These are phyloP conservation scores for Harringtonia aguacate DNA, from an alignment of 2,329 filamentous ascomycete species.

Conservation along the genomic window DNA sequence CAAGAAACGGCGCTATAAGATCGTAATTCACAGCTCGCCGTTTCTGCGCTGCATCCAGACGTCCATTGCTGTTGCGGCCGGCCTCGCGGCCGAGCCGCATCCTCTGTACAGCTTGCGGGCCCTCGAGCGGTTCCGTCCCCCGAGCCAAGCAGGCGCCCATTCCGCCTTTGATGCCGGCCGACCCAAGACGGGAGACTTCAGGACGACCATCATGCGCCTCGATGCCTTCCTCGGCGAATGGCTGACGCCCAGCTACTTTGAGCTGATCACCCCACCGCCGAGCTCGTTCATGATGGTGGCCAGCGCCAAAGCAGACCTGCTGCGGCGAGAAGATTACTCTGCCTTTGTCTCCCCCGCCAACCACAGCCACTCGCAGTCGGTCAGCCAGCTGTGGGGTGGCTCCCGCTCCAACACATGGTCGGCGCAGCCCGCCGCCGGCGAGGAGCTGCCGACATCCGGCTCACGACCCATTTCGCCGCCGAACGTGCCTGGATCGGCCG, in stretches of 20 bases:
- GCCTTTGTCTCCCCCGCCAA: constrained; percentile 30
- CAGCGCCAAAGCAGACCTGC: constrained; percentile 75
- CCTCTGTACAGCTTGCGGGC: constrained; percentile 11
- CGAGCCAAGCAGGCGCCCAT: too few relatives aligned
- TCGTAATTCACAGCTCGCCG: constrained; percentile 88
- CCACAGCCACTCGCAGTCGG: constrained; percentile 16
- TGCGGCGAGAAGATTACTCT: constrained; percentile 62
- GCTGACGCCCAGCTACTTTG: constrained; percentile 88
- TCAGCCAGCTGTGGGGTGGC: constrained; percentile 28
- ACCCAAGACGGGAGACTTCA: neutral
- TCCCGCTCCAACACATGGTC: constrained; percentile 7
- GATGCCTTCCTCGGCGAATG: constrained; percentile 95
- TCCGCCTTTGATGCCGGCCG: too few relatives aligned
- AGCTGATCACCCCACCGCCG: constrained; percentile 82
- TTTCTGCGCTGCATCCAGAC: constrained; percentile 91
- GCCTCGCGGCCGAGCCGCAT: constrained; percentile 55
- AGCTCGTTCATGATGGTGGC: constrained; percentile 79
- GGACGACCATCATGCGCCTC: constrained; percentile 59
- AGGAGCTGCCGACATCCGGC: neutral
- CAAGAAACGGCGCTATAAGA: constrained; percentile 57
- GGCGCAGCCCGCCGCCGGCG: neutral
- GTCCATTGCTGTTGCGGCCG: constrained; percentile 76
- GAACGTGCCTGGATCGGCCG: constrained; percentile 2
- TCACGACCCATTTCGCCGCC: constrained; percentile 2
- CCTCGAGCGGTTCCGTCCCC: neutral